These are phyloP conservation scores for Mycoemilia scoparia DNA, from an alignment of 192 early-diverging fungal species.

Conservation along the genomic window DNA sequence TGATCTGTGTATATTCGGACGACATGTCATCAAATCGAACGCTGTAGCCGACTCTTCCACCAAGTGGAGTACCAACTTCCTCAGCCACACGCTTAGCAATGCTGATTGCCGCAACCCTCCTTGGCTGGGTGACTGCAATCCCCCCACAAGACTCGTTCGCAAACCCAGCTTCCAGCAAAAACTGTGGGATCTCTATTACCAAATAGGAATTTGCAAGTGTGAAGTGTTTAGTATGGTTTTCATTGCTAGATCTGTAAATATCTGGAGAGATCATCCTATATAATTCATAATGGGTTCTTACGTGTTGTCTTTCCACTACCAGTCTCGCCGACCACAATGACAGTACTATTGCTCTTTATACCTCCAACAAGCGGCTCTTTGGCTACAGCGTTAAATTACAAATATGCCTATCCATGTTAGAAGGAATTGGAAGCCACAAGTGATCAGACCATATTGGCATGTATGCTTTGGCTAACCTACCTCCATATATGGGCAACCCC, in stretches of 20 bases:
- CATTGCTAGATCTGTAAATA: slow-evolving; percentile 12
- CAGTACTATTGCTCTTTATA: slow-evolving; percentile 25
- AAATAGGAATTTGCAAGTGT: slow-evolving; percentile 10
- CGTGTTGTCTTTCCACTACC: slow-evolving; percentile 70
- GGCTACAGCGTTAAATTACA: slow-evolving; percentile 1
- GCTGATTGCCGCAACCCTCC: slow-evolving; percentile 69
- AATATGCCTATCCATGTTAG: too few species aligned
- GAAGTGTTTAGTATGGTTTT: neutral
- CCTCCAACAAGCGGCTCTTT: slow-evolving; percentile 19
- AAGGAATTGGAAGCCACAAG: too few species aligned
- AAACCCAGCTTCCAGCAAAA: slow-evolving; percentile 50
- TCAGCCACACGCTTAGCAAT: slow-evolving; percentile 62
- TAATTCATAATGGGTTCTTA: too few species aligned
- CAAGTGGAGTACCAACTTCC: slow-evolving; percentile 52
- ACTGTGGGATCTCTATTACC: slow-evolving; percentile 98
- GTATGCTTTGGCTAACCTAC: too few species aligned
- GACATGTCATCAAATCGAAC: slow-evolving; percentile 94
- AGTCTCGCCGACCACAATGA: slow-evolving; percentile 64
- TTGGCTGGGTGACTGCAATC: slow-evolving; percentile 73
- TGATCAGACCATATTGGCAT: too few species aligned
- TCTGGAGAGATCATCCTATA: too few species aligned
- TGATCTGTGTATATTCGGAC: slow-evolving; percentile 54
- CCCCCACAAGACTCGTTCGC: too few species aligned
- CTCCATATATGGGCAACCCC: too few species aligned
- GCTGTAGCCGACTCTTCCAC: slow-evolving; percentile 74